Evolutionary conservation across 345 rosid genomes (phyloP), one percentile per base, ranked within the genome.

Genomic region (Ceriops decandra): DNA sequence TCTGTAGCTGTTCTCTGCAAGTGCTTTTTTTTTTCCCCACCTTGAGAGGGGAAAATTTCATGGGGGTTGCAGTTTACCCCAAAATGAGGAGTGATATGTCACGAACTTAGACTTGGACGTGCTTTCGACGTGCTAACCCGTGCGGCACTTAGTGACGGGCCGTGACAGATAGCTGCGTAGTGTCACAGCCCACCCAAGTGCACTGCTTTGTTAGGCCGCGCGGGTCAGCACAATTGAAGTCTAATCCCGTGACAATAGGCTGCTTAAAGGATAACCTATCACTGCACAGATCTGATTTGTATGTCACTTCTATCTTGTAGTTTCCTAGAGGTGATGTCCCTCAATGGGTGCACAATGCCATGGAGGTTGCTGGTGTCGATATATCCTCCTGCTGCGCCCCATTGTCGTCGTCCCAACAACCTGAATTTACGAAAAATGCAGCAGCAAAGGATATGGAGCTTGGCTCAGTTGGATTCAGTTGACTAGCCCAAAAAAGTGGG

Each of bases 271-370:
- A 57, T 52, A 68, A 22, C 52, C 9, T 53, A 28, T 63, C n/a
- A 31, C 21, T 21, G 46, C 16, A 2, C 31, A 13, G 22, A 64
- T 4, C 57, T 68, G 22, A 54, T 72, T 75, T 6, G 27, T 53
- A 17, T 68, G 42, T 36, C 24, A 38, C 72, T 63, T 36, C 66
- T 63, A 5, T 65, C 64, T 73, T 83, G 77, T 68, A 90, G 96
- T 90, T 90, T 78, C 96, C 91, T 0, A 72, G 76, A 70, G 92
- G 96, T 4, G 87, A 87, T 63, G 82, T 90, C 62, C 96, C 96
- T 7, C 73, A 84, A 32, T 87, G 96, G 96, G 96, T 90, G 64
- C 79, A 87, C 83, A 90, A 87, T 72, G 96, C 96, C 80, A 87
- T 86, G 96, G 93, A 90, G 63, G 89, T 84, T 49, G 93, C 96